A percentile compares a stretch with the other conserved stretches of the same genome.
These are phyloP conservation scores for Dentipellis sp. DNA, from an alignment of 768 basidiomycete species.

Conservation along the genomic window DNA sequence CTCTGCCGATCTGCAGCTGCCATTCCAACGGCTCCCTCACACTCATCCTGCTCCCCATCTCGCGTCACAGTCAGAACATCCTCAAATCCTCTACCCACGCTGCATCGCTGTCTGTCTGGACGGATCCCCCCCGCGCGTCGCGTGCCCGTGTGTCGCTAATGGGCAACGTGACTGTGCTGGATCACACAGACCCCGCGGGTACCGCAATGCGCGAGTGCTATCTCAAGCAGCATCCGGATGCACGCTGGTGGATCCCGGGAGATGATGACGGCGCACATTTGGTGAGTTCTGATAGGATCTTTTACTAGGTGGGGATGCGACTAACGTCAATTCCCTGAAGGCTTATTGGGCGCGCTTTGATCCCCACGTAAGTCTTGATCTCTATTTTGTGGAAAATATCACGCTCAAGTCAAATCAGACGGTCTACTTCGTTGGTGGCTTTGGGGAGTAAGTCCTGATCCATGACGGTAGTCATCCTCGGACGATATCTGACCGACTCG, in stretches of 20 bases:
- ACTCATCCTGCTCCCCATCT: slow-evolving; percentile 43
- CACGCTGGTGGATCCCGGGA: slow-evolving; percentile 40
- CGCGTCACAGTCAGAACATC: slow-evolving; percentile 44
- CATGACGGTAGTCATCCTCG: no score
- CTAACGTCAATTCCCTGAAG: slow-evolving; percentile 23
- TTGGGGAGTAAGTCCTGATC: slow-evolving; percentile 34
- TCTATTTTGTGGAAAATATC: not conserved
- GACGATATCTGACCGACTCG: not conserved
- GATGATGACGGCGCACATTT: slow-evolving; percentile 33
- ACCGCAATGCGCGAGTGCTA: slow-evolving; percentile 32
- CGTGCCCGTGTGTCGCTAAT: slow-evolving; percentile 39
- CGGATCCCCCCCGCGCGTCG: slow-evolving; percentile 31
- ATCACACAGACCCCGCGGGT: slow-evolving; percentile 19
- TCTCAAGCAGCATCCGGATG: slow-evolving; percentile 37
- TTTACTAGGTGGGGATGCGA: no score
- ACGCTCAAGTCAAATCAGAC: slow-evolving; percentile 21
- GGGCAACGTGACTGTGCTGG: slow-evolving; percentile 38
- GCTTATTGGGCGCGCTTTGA: slow-evolving; percentile 49
- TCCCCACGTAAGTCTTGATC: slow-evolving; percentile 32
- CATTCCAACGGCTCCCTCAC: slow-evolving; percentile 43
- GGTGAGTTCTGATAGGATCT: slow-evolving; percentile 21
- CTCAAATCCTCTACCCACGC: slow-evolving; percentile 27
- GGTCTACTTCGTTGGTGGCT: slow-evolving; percentile 46
- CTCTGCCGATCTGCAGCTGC: slow-evolving; percentile 26
- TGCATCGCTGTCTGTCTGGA: slow-evolving; percentile 36